Evolutionary conservation across 306 rosid genomes (phyloP).

Genomic region (Myrica gale): DNA sequence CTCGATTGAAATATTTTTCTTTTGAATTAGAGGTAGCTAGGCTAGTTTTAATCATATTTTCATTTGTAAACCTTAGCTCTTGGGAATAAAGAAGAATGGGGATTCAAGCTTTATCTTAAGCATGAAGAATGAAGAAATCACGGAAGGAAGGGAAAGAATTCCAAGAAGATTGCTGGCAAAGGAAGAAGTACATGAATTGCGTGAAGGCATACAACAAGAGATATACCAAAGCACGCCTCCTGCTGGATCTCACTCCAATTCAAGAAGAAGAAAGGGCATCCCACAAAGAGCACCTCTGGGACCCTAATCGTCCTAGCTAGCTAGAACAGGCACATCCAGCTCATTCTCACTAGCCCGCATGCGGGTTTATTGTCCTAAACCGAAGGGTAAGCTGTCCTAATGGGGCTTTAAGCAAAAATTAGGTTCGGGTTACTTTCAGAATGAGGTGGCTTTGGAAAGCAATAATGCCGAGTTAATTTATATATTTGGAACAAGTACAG

Average conservation of each 20-base stretch:
- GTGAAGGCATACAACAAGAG: slow-evolving; percentile 45
- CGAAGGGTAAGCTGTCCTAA: slow-evolving; percentile 43
- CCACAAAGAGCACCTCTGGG: slow-evolving; percentile 76
- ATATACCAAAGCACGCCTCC: slow-evolving; percentile 36
- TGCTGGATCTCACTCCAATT: slow-evolving; percentile 39
- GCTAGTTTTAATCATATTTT: no score
- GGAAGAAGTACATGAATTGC: slow-evolving; percentile 42
- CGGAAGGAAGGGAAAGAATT: slow-evolving; percentile 45
- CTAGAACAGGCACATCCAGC: slow-evolving; percentile 42
- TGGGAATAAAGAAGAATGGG: slow-evolving; percentile 49
- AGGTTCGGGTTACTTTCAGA: slow-evolving; percentile 27
- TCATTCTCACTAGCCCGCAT: slow-evolving; percentile 43
- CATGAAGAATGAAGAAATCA: slow-evolving; percentile 45
- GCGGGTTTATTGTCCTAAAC: slow-evolving; percentile 42
- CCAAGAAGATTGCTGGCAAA: slow-evolving; percentile 36
- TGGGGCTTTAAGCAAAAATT: slow-evolving; percentile 20
- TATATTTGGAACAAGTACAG: slow-evolving; percentile 36
- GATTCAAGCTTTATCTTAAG: slow-evolving; percentile 41
- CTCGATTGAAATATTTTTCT: no score
- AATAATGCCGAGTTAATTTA: slow-evolving; percentile 45
- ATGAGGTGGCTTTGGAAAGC: slow-evolving; percentile 41
- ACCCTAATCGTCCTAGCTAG: slow-evolving; percentile 27
- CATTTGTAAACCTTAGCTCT: slow-evolving; percentile 27
- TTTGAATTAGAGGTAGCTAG: no score
- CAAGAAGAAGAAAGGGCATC: slow-evolving; percentile 71